Evolutionary conservation across 176 grass and related monocot species (phyloP).

Genomic region (Otatea glauca): DNA sequence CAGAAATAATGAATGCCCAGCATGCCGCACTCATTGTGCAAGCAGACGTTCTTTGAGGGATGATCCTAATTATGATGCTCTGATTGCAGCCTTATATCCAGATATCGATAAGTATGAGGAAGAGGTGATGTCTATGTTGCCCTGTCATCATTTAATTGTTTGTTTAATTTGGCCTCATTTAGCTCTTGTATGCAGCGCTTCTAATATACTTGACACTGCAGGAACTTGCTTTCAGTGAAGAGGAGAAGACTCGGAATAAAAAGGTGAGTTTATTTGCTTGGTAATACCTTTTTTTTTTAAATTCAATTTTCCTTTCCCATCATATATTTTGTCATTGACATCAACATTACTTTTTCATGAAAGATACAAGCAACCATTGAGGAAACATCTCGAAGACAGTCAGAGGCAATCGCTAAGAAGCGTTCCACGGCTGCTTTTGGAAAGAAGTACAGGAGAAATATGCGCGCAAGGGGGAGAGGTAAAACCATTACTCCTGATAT

Average conservation of each 20-base stretch:
- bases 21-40: conserved; percentile 89
- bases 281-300: conserved; percentile 19
- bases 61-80: conserved; percentile 86
- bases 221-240: conserved; percentile 85
- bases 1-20: conserved; percentile 92
- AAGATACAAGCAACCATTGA: conserved; percentile 89
- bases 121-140: conserved; percentile 62
- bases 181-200: conserved; percentile 17
- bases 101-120: conserved; percentile 91
- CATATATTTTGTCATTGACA: conserved; percentile 31
- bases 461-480: conserved; percentile 55
- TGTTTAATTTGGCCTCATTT: conserved; percentile 28
- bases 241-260: conserved; percentile 71
- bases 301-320: conserved; percentile 9
- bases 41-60: conserved; percentile 89
- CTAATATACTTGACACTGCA: conserved; percentile 47
- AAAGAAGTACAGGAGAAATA: conserved; percentile 68
- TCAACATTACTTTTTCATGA: conserved; percentile 29
- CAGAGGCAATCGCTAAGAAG: conserved; percentile 71
- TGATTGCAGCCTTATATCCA: conserved; percentile 80
- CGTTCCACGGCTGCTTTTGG: conserved; percentile 46
- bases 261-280: conserved; percentile 56
- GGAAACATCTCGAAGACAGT: conserved; percentile 68
- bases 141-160: conserved; percentile 10
- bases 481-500: conserved; percentile 46